These are phyloP conservation scores for Amphirosellinia nigrospora DNA, from an alignment of 495 filamentous ascomycete species.

Conservation along the genomic window DNA sequence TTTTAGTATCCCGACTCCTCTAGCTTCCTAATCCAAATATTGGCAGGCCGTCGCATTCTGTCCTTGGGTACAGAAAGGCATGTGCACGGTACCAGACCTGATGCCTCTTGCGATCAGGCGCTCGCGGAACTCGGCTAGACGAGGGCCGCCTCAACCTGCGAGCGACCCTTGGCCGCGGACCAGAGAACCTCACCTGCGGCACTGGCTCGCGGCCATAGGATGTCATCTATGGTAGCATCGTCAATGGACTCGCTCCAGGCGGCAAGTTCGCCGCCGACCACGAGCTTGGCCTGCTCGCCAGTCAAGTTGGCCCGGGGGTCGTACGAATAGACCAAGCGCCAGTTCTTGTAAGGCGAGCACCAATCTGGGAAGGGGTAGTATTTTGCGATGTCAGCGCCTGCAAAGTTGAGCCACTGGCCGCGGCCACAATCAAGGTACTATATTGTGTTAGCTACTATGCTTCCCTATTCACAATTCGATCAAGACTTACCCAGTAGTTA, in stretches of 20 bases:
- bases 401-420: constrained; percentile 76
- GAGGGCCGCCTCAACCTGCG: constrained; percentile 65
- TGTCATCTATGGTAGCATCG: constrained; percentile 66
- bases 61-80: constrained; percentile 60
- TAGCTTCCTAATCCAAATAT: constrained; percentile 1
- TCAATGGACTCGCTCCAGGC: constrained; percentile 84
- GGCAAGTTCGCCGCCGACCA: constrained; percentile 78
- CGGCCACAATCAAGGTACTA: constrained; percentile 83
- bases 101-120: constrained; percentile 70
- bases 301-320: constrained; percentile 70
- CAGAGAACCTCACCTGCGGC: constrained; percentile 80
- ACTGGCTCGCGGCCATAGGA: constrained; percentile 76
- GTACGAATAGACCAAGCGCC: constrained; percentile 79
- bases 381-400: constrained; percentile 47
- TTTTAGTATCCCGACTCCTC: background rate
- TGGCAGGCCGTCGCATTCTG: constrained; percentile 43
- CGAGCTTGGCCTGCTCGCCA: constrained; percentile 60
- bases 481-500: constrained; percentile 70
- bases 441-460: constrained; percentile 28
- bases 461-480: constrained; percentile 1
- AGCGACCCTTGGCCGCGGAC: constrained; percentile 68
- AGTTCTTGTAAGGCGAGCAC: constrained; percentile 74
- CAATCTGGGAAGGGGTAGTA: constrained; percentile 78
- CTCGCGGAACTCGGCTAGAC: constrained; percentile 75
- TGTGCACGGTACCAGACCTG: constrained; percentile 60